Evolutionary conservation across 192 early-diverging fungal species (phyloP), one percentile per base, ranked within the genome.

Genomic region (Allomyces javanicus): DNA sequence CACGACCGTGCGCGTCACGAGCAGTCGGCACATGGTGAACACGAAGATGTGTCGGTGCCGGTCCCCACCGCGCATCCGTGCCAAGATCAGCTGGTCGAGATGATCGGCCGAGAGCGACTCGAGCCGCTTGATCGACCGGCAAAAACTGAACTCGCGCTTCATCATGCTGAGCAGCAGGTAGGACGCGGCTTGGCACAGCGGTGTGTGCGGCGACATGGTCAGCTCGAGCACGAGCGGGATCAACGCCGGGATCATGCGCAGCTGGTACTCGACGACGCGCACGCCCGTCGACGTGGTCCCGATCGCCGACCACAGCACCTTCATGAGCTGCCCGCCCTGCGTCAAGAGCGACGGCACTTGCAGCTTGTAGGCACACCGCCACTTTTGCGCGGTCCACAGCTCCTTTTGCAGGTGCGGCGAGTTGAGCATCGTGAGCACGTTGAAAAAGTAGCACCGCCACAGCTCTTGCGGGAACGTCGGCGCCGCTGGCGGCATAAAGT

Each of bases 261-360:
- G 72, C 73, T 58, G 50, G 50, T 58, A 58, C 50, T 58, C 50
- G 50, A 58, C 50, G 21, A 58, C 21, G 50, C 17, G 50, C 21
- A 21, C 50, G 2, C 21, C 21, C 17, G 50, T 58, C 17, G 50
- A 58, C 4, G 21, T 21, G 9, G 21, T 58, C 4, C 50, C 50
- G 50, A 58, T 64, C 17, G 69, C 63, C 64, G 76, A 69, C 86
- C 86, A 88, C 63, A 84, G 73, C 2, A 64, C 68, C 26, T 75
- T 67, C 55, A 88, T 72, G 23, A 82, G 23, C 62, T 76, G 77
- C 11, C 75, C 77, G 21, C 77, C 87, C 23, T 72, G 50, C 73
- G 12, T 79, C 83, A 44, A 82, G 77, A 33, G 86, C 76, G 68
- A 86, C 87, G 24, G 81, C 77, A 6, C 76, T 76, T 14, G 21